Conservation (phyloP, 1,284 basidiomycete species). For the Laetiporus sulphureus region DNA sequence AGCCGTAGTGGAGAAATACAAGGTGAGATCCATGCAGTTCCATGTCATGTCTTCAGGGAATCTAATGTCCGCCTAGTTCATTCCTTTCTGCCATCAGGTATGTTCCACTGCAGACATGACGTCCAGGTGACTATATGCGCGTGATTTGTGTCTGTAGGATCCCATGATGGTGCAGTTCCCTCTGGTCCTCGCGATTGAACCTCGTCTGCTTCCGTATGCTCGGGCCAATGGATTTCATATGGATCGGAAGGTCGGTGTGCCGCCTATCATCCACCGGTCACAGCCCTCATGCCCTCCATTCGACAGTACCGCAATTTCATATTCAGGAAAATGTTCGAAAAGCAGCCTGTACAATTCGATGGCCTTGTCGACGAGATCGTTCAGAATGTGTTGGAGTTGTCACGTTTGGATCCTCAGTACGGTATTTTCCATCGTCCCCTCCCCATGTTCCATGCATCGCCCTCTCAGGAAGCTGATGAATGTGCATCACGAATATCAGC, state of each 20-base stretch:
- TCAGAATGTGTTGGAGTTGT: constrained; percentile 59
- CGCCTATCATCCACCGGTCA: constrained; percentile 5
- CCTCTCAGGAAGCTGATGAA: constrained; percentile 9
- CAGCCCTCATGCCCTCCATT: constrained; percentile 7
- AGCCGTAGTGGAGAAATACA: constrained; percentile 61
- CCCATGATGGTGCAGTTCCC: constrained; percentile 72
- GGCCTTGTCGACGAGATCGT: constrained; percentile 55
- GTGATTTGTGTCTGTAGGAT: constrained; percentile 38
- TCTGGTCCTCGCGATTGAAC: constrained; percentile 66
- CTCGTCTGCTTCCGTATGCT: constrained; percentile 63
- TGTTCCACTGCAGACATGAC: constrained; percentile 7
- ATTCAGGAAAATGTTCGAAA: constrained; percentile 77
- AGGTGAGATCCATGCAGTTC: constrained; percentile 34
- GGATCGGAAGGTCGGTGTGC: constrained; percentile 54
- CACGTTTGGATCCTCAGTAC: constrained; percentile 58
- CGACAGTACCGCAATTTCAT: constrained; percentile 73
- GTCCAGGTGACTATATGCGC: constrained; percentile 5
- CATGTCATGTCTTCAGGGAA: constrained; percentile 11
- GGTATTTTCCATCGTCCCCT: constrained; percentile 15
- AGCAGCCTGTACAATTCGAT: constrained; percentile 41
- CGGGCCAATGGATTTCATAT: constrained; percentile 65
- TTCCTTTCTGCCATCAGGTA: constrained; percentile 67
- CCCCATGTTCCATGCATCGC: constrained; percentile 3
- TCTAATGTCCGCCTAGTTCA: constrained; percentile 41
- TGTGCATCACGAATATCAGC: constrained; percentile 27